phyloP scores from a whole-genome alignment of 495 filamentous ascomycete species.

The Platismatia glauca region DNA sequence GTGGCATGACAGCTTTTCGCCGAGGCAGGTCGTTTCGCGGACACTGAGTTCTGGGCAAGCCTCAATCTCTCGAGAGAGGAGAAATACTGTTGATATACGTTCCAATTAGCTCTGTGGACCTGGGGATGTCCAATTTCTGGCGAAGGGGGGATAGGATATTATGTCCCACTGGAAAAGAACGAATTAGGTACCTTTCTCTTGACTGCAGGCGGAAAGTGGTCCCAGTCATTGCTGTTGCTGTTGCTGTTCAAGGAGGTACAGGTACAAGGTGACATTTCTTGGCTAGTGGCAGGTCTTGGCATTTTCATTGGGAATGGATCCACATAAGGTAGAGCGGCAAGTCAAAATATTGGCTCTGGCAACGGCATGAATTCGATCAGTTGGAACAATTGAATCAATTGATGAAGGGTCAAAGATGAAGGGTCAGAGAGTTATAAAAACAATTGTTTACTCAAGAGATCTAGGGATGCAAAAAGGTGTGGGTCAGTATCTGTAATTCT shows the following conservation, averaged over 20 bases:
- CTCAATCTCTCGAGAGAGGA: constrained; percentile 56
- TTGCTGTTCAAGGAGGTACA: constrained; percentile 2
- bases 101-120: constrained; percentile 2
- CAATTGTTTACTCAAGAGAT: neutral
- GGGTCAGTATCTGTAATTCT: neutral
- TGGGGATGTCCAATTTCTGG: neutral
- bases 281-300: neutral
- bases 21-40: constrained; percentile 20
- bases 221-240: constrained; percentile 32
- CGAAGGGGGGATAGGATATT: neutral
- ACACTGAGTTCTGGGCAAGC: constrained; percentile 43
- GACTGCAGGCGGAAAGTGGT: constrained; percentile 48
- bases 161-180: neutral
- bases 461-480: neutral
- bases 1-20: constrained; percentile 22
- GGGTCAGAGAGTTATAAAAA: neutral
- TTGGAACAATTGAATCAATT: neutral
- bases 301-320: neutral
- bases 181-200: constrained; percentile 39
- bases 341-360: neutral
- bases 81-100: constrained; percentile 46
- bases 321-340: neutral
- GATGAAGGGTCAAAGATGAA: neutral
- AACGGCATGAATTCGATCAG: neutral
- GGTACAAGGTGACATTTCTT: neutral